Conservation (phyloP, 306 rosid genomes). For the Pterocarpus macrocarpus region DNA sequence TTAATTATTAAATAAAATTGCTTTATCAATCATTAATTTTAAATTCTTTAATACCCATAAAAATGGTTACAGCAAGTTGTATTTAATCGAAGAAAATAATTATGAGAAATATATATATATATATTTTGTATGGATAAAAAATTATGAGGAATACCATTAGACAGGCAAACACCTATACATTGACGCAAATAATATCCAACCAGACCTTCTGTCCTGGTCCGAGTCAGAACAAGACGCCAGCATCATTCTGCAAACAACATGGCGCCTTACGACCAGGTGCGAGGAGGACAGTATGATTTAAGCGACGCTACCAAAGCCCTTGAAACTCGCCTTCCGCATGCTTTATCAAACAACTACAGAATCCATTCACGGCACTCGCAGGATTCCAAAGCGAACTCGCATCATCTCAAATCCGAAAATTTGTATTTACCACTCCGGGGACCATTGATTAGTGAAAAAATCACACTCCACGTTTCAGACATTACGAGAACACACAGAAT, state of each 20-base stretch:
- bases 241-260: background rate
- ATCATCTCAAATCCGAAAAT: constrained; percentile 9
- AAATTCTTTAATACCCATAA: no score
- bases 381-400: background rate
- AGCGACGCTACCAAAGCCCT: background rate
- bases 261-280: background rate
- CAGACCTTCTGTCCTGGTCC: background rate
- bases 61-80: no score
- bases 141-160: no score
- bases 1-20: no score
- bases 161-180: background rate
- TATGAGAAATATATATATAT: no score
- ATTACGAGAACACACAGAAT: constrained; percentile 27
- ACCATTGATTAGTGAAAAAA: constrained; percentile 26
- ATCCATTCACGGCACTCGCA: background rate
- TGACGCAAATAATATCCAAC: background rate
- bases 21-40: no score
- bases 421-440: background rate
- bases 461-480: constrained; percentile 6
- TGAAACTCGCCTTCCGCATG: background rate
- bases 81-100: no score
- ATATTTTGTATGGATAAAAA: no score
- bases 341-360: background rate
- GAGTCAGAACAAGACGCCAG: background rate
- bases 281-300: no score